A percentile compares a stretch with the other conserved stretches of the same genome.
phyloP scores from a whole-genome alignment of 306 rosid genomes.

The Rubus parviflorus region DNA sequence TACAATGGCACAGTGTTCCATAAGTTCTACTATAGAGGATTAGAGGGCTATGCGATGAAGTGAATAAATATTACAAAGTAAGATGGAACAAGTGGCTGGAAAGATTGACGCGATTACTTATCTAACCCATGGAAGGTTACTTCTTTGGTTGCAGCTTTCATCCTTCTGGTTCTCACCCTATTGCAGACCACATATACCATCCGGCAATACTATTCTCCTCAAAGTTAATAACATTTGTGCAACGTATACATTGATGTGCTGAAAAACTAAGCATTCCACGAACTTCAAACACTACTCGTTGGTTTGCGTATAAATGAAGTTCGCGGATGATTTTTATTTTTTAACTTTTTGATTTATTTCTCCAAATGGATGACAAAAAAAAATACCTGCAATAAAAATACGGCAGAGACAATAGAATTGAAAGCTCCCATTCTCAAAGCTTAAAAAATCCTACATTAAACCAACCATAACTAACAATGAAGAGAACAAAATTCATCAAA shows the following conservation, averaged over 20 bases:
- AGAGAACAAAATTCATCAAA: conserved; percentile 18
- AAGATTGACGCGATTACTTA: conserved; percentile 13
- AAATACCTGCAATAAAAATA: no score
- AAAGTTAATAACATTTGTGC: neutral
- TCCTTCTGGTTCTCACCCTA: conserved; percentile 16
- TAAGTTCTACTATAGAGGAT: neutral
- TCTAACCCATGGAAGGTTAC: conserved; percentile 19
- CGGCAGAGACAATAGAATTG: neutral
- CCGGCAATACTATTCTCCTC: neutral
- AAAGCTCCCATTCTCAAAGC: neutral
- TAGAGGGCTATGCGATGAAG: neutral
- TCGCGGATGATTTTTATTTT: no score
- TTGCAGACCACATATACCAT: conserved; percentile 17
- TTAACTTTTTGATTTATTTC: no score
- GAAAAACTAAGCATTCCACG: no score
- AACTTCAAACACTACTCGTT: no score
- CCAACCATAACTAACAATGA: neutral
- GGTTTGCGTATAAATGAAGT: no score
- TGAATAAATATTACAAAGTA: neutral
- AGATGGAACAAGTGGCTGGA: conserved; percentile 9
- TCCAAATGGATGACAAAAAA: no score
- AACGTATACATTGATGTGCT: no score
- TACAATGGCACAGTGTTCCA: conserved; percentile 6
- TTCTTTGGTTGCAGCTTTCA: conserved; percentile 8
- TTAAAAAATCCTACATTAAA: neutral